Conservation (phyloP, 805 yeast genomes). For the Metschnikowia koreensis region DNA sequence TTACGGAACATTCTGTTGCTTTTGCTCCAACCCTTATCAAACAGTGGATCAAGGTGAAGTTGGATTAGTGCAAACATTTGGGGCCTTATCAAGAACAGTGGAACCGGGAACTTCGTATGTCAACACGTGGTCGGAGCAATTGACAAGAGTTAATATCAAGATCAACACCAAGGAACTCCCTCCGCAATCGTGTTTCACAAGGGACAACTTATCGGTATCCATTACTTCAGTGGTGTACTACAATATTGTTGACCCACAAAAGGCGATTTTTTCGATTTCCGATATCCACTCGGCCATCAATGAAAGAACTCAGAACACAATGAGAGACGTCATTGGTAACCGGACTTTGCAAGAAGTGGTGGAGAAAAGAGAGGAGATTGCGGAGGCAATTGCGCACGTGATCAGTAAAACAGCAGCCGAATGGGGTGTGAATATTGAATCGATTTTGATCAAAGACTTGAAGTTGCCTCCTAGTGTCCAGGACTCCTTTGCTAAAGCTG, state of each 20-base stretch:
- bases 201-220: conserved; percentile 62
- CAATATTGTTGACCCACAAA: conserved; percentile 65
- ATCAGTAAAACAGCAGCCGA: conserved; percentile 59
- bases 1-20: conserved; percentile 55
- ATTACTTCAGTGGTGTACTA: conserved; percentile 66
- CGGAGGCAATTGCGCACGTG: conserved; percentile 58
- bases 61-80: conserved; percentile 65
- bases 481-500: conserved; percentile 65
- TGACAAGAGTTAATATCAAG: conserved; percentile 51
- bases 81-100: conserved; percentile 60
- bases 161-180: conserved; percentile 63
- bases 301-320: conserved; percentile 70
- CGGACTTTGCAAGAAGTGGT: conserved; percentile 67
- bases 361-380: conserved; percentile 67
- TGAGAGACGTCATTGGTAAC: conserved; percentile 69
- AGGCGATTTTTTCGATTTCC: conserved; percentile 57
- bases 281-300: conserved; percentile 54
- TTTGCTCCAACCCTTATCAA: conserved; percentile 59
- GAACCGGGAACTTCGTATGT: conserved; percentile 69
- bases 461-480: conserved; percentile 54
- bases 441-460: conserved; percentile 67
- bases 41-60: conserved; percentile 65
- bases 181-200: conserved; percentile 67
- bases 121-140: conserved; percentile 61
- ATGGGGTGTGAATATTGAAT: conserved; percentile 72